Percentiles rank a stretch among this genome's conserved stretches.
Evolutionary conservation across 306 rosid genomes (phyloP).

Genomic region (Phaseolus lunatus): DNA sequence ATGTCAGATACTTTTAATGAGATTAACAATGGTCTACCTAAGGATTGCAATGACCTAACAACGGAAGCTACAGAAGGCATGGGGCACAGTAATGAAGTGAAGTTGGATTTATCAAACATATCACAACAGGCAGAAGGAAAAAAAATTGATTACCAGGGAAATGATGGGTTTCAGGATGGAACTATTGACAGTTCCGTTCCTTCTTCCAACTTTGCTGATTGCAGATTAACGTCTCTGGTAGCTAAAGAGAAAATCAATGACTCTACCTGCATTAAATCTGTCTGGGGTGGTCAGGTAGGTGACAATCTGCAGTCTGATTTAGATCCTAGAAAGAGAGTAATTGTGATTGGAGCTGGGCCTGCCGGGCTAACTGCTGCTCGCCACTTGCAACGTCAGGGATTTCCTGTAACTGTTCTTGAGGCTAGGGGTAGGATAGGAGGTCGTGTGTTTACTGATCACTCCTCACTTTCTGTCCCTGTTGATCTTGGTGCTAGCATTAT

Average conservation of each 20-base stretch:
- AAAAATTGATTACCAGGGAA: constrained; percentile 47
- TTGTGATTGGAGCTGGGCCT: constrained; percentile 98
- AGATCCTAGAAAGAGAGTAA: constrained; percentile 69
- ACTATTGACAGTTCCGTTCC: constrained; percentile 51
- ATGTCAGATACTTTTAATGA: constrained; percentile 56
- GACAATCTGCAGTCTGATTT: constrained; percentile 52
- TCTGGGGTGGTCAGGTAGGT: constrained; percentile 51
- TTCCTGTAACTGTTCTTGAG: constrained; percentile 80
- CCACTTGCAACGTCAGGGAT: constrained; percentile 95
- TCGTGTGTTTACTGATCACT: constrained; percentile 88
- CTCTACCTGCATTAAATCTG: constrained; percentile 46
- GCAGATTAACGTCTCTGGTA: constrained; percentile 47
- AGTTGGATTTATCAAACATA: constrained; percentile 45
- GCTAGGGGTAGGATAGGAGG: constrained; percentile 97
- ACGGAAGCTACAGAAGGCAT: constrained; percentile 55
- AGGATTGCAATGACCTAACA: constrained; percentile 45
- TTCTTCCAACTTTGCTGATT: constrained; percentile 50
- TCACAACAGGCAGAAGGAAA: constrained; percentile 52
- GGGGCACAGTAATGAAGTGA: constrained; percentile 36
- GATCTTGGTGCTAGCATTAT: constrained; percentile 99
- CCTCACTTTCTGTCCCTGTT: constrained; percentile 95
- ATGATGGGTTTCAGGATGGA: constrained; percentile 51
- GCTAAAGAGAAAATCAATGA: constrained; percentile 56
- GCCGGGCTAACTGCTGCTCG: constrained; percentile 99
- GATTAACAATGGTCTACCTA: constrained; percentile 47